These are phyloP conservation scores for Silene vulgaris DNA, from an alignment of 179 eudicot species.

Conservation along the genomic window DNA sequence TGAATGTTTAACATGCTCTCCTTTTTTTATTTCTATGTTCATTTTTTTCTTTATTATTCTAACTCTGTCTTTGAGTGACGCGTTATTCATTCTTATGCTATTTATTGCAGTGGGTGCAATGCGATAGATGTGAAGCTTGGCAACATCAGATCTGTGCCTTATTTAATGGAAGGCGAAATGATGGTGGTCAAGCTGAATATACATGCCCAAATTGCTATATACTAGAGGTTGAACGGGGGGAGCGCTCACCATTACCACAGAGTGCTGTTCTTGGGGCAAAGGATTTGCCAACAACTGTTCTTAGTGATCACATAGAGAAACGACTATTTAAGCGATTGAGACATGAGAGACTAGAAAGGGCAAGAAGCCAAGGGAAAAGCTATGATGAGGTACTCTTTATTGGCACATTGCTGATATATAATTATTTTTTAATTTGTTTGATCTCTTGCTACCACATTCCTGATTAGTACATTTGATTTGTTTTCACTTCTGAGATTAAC, in stretches of 20 bases:
- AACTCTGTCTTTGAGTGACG: background rate
- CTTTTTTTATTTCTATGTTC: background rate
- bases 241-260: constrained; percentile 80
- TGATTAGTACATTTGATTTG: background rate
- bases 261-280: constrained; percentile 99
- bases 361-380: constrained; percentile 68
- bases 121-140: constrained; percentile 99
- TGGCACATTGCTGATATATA: constrained; percentile 7
- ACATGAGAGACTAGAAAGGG: constrained; percentile 82
- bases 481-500: background rate
- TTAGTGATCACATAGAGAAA: constrained; percentile 92
- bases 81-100: constrained; percentile 8
- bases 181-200: constrained; percentile 97
- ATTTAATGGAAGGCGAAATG: constrained; percentile 91
- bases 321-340: constrained; percentile 59
- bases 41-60: background rate
- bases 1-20: background rate
- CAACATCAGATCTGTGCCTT: constrained; percentile 99
- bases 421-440: constrained; percentile 4
- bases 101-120: constrained; percentile 94
- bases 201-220: constrained; percentile 95
- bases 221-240: constrained; percentile 77
- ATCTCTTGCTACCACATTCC: background rate
- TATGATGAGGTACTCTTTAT: constrained; percentile 70
- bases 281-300: constrained; percentile 85